Percentiles rank a stretch among this genome's conserved stretches.
phyloP scores from a whole-genome alignment of 331 rosid species.

The Malus hybrid region DNA sequence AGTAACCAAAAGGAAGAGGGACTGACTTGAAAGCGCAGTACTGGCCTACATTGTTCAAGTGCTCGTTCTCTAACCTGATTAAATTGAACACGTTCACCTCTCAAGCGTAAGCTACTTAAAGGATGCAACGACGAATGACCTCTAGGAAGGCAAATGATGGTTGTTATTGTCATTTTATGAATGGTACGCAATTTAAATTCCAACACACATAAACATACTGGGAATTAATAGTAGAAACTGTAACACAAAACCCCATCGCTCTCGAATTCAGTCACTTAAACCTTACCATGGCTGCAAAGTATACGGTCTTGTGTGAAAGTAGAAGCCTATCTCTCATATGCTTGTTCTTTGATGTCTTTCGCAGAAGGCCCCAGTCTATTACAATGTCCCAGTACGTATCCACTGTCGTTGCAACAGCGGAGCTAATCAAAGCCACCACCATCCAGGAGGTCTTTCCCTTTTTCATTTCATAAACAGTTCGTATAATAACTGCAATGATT shows the following conservation, averaged over 20 bases:
- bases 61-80: conserved; percentile 65
- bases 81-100: neutral
- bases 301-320: conserved; percentile 43
- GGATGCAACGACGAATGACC: conserved; percentile 34
- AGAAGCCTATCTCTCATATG: conserved; percentile 52
- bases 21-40: conserved; percentile 60
- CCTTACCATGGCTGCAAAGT: conserved; percentile 49
- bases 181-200: conserved; percentile 36
- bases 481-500: conserved; percentile 42
- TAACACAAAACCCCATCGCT: neutral
- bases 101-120: neutral
- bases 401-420: conserved; percentile 34
- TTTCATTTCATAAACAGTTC: conserved; percentile 47
- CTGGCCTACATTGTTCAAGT: conserved; percentile 62
- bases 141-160: conserved; percentile 39
- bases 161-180: conserved; percentile 37
- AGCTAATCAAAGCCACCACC: conserved; percentile 45
- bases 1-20: conserved; percentile 57
- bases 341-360: conserved; percentile 43
- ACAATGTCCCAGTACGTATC: conserved; percentile 53
- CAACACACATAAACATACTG: conserved; percentile 24
- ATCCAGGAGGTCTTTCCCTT: conserved; percentile 37
- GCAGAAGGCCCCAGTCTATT: conserved; percentile 52
- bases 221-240: neutral
- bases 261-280: neutral